phyloP scores from a whole-genome alignment of 2,329 filamentous ascomycete genomes.

The Cladosporium sp. region DNA sequence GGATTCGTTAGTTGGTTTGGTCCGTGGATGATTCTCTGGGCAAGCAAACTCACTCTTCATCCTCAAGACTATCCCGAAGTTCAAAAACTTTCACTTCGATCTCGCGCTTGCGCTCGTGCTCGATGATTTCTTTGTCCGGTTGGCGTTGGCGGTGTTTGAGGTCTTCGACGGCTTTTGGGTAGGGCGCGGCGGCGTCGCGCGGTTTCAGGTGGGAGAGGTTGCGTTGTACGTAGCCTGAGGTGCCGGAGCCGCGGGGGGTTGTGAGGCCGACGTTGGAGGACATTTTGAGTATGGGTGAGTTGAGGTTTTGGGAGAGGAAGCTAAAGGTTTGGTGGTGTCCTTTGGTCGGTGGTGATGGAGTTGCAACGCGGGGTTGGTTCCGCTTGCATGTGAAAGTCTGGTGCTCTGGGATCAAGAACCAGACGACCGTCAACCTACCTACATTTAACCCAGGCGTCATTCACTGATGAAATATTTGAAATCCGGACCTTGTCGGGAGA shows the following conservation, averaged over 20 bases:
- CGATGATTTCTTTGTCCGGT: slow-evolving; percentile 86
- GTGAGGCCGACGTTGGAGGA: slow-evolving; percentile 95
- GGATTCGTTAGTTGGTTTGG: not conserved
- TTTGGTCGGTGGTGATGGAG: too few relatives aligned
- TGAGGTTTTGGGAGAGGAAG: not conserved
- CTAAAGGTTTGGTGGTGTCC: not conserved
- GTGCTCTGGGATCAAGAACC: too few relatives aligned
- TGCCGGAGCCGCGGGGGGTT: slow-evolving; percentile 90
- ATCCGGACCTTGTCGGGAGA: too few relatives aligned
- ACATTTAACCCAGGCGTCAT: too few relatives aligned
- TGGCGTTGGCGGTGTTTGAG: slow-evolving; percentile 73
- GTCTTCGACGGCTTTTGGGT: slow-evolving; percentile 62
- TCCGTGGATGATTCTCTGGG: too few relatives aligned
- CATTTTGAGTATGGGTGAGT: slow-evolving; percentile 50
- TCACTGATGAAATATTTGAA: too few relatives aligned
- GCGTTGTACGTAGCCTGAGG: slow-evolving; percentile 94
- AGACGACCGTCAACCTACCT: too few relatives aligned
- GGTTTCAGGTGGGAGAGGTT: slow-evolving; percentile 85
- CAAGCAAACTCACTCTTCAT: slow-evolving; percentile 59
- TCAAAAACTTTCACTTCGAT: slow-evolving; percentile 94
- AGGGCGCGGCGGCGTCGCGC: slow-evolving; percentile 74
- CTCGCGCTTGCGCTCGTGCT: slow-evolving; percentile 86
- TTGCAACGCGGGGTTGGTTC: not conserved
- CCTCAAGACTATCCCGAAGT: slow-evolving; percentile 83
- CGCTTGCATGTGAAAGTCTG: not conserved